phyloP scores from a whole-genome alignment of 495 filamentous ascomycete species.

The Hypoxylon crocopeplum region DNA sequence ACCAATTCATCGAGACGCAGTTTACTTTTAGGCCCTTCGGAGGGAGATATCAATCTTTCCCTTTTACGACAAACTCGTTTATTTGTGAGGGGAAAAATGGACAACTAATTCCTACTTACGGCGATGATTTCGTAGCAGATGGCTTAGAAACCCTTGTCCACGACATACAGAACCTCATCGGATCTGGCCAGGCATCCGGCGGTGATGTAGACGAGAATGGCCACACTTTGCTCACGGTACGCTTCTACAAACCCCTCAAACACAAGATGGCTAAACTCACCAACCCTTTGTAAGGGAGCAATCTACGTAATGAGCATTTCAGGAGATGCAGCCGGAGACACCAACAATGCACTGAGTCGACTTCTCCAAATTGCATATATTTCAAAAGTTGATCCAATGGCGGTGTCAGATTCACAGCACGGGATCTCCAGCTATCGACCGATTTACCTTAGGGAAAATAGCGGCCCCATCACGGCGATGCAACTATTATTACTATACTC shows the following conservation, averaged over 20 bases:
- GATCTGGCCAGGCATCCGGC: background rate
- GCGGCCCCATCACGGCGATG: too few species aligned
- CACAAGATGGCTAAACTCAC: too few species aligned
- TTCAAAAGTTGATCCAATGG: background rate
- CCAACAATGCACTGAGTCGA: background rate
- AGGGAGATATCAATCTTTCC: too few species aligned
- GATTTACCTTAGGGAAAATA: too few species aligned
- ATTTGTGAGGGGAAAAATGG: too few species aligned
- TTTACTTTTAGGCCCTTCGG: too few species aligned
- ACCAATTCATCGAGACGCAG: background rate
- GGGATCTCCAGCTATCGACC: too few species aligned
- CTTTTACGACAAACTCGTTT: too few species aligned
- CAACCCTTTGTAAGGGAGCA: too few species aligned
- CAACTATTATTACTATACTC: background rate
- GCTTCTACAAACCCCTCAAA: too few species aligned
- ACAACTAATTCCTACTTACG: background rate
- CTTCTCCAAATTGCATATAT: background rate
- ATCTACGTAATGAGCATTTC: background rate
- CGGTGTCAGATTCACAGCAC: background rate
- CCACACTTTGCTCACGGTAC: conserved; percentile 1
- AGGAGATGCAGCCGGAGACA: background rate
- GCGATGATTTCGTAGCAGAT: background rate
- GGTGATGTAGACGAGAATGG: conserved; percentile 3
- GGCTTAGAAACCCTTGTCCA: background rate
- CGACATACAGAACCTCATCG: background rate